Percentiles rank a stretch among this genome's conserved stretches.
These are phyloP conservation scores for Royoungia palumana DNA, from an alignment of 768 basidiomycete species.

Conservation along the genomic window DNA sequence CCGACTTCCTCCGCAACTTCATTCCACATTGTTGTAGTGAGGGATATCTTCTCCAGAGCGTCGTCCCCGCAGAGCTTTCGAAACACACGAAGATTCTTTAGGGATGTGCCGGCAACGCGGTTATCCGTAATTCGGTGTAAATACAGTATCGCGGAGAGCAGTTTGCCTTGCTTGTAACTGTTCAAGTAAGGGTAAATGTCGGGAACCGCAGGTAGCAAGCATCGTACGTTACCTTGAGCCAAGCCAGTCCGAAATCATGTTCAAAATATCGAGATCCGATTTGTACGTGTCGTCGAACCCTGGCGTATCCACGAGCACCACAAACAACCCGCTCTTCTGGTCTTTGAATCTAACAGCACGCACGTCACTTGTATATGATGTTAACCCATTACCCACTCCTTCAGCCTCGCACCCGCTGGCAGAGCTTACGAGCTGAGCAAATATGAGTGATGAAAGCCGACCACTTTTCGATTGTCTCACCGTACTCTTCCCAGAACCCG, in stretches of 20 bases:
- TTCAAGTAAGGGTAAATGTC: too few relatives aligned
- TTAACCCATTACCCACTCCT: constrained; percentile 8
- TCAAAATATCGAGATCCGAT: constrained; percentile 14
- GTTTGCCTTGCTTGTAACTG: too few relatives aligned
- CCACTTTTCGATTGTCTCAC: neutral
- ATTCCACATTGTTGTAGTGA: too few relatives aligned
- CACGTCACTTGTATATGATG: constrained; percentile 9
- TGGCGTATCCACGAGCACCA: constrained; percentile 26
- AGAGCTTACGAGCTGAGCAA: constrained; percentile 9
- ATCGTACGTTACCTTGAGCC: neutral
- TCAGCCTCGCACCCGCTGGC: constrained; percentile 1
- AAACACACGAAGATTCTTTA: too few relatives aligned
- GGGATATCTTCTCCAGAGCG: too few relatives aligned
- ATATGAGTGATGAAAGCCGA: neutral
- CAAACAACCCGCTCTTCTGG: neutral
- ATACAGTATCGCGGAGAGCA: too few relatives aligned
- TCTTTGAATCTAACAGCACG: constrained; percentile 3
- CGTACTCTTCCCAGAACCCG: constrained; percentile 1
- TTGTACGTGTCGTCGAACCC: constrained; percentile 20
- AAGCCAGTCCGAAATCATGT: neutral
- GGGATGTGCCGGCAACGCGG: too few relatives aligned
- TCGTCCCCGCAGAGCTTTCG: too few relatives aligned
- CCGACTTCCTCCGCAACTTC: too few relatives aligned
- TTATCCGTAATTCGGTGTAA: too few relatives aligned
- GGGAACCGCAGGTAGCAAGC: neutral